These are phyloP conservation scores for Bacidia gigantensis DNA, from an alignment of 495 filamentous ascomycete species.

Conservation along the genomic window DNA sequence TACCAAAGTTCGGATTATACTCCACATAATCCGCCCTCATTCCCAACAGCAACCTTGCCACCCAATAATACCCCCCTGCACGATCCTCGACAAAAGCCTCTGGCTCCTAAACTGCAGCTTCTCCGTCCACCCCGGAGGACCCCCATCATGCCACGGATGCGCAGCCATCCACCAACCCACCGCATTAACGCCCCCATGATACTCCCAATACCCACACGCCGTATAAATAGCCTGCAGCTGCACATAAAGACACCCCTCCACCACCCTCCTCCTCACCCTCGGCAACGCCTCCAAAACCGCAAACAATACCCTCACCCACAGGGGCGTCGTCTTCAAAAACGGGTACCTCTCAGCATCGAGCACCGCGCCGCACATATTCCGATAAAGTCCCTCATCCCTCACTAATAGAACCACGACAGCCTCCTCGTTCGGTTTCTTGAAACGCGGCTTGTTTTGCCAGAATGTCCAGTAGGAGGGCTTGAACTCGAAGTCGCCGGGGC, in stretches of 20 bases:
- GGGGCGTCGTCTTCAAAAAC: background rate
- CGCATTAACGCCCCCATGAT: conserved; percentile 3
- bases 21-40: too few species aligned
- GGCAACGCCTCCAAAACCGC: background rate
- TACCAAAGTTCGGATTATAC: too few species aligned
- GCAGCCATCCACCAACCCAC: background rate
- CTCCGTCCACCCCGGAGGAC: too few species aligned
- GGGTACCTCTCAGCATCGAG: background rate
- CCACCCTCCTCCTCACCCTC: background rate
- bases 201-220: conserved; percentile 1
- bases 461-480: background rate
- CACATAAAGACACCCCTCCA: background rate
- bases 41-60: too few species aligned
- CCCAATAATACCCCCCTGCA: too few species aligned
- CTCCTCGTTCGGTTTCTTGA: background rate
- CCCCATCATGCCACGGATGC: too few species aligned
- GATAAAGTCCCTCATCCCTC: background rate
- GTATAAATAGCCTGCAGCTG: background rate
- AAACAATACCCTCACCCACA: background rate
- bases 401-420: background rate
- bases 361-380: background rate
- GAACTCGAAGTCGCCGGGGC: background rate
- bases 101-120: too few species aligned
- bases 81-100: too few species aligned
- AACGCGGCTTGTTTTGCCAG: background rate